Base-by-base conservation (phyloP, 257 asterid species). In the Nicotiana undulata region DNA sequence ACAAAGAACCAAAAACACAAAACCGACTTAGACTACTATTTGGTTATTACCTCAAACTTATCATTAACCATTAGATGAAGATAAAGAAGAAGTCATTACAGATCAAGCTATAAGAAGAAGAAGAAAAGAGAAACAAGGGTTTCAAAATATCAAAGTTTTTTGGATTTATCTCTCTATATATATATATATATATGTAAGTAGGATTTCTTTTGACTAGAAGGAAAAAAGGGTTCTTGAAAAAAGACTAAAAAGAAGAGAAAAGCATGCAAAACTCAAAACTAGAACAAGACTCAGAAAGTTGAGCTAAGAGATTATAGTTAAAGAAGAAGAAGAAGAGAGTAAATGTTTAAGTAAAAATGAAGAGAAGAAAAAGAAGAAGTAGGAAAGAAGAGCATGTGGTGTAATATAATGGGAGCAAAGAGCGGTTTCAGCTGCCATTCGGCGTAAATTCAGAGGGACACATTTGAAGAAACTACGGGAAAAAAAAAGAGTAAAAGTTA, bases 351-450 rank as follows among this genome's bases (percentile, higher is more conserved):
- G 86, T 12, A 72, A 49, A 49, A 58, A 55, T 51, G 10, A 76
- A 67, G 80, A 70, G 66, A 60, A 82, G 75, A 79, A 26, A 59
- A 77, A 26, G 58, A 24, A 11, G 58, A 28, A 81, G 56, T 81
- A 65, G 64, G 51, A 59, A 79, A 56, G 82, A 31, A 8, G 75
- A 83, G 88, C 93, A 92, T 91, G 90, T 90, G 97, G 95, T 88
- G 88, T 92, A 87, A 90, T 91, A 87, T 91, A 91, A 90, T 85
- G 97, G 97, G 85, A 87, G 88, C 49, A 84, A 87, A 83, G 83
- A 88, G 95, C 97, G 97, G 97, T 88, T 91, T 87, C 77, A 77
- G 88, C 94, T 89, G 95, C 94, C 97, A 92, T 88, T 88, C 94
- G 97, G 98, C 97, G 94, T 85, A 84, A 88, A 86, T 83, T 79